Percentiles rank a stretch among this genome's conserved stretches.
phyloP scores from a whole-genome alignment of 192 early-diverging fungal genomes.

The Pilobolus umbonatus region DNA sequence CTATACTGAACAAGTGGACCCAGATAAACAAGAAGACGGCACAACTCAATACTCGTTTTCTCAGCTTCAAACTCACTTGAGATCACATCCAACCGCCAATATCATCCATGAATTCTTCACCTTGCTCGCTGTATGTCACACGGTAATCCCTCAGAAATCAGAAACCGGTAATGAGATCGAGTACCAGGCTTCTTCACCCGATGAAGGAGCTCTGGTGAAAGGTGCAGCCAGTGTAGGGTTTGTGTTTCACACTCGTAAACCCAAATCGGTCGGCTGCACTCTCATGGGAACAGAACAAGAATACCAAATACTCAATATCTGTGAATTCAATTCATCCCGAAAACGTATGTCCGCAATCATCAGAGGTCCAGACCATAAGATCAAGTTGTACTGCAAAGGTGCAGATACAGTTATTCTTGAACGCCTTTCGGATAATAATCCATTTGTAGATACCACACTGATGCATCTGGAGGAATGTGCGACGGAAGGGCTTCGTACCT shows the following conservation, averaged over 20 bases:
- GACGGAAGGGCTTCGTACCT: slow-evolving; percentile 90
- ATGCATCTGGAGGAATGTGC: slow-evolving; percentile 92
- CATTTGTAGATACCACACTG: slow-evolving; percentile 65
- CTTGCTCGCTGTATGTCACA: slow-evolving; percentile 93
- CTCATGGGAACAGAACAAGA: slow-evolving; percentile 51
- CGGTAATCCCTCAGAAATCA: slow-evolving; percentile 90
- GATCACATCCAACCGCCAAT: slow-evolving; percentile 53
- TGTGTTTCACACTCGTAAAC: slow-evolving; percentile 62
- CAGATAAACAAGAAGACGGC: slow-evolving; percentile 70
- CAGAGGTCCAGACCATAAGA: slow-evolving; percentile 77
- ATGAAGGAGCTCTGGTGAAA: slow-evolving; percentile 91
- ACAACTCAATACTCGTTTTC: slow-evolving; percentile 63
- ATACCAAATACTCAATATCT: slow-evolving; percentile 91
- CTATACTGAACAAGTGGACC: slow-evolving; percentile 88
- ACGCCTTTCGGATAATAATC: slow-evolving; percentile 72
- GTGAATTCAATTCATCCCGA: slow-evolving; percentile 97
- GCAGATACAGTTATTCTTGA: slow-evolving; percentile 97
- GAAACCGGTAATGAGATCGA: slow-evolving; percentile 61
- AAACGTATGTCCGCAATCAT: slow-evolving; percentile 96
- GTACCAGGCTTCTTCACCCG: slow-evolving; percentile 95
- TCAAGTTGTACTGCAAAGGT: slow-evolving; percentile 94
- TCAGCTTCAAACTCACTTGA: slow-evolving; percentile 57
- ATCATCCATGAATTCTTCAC: slow-evolving; percentile 87
- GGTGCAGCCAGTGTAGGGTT: slow-evolving; percentile 62
- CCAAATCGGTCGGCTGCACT: slow-evolving; percentile 50